Base-by-base conservation (phyloP, 352 stramenopile species). In the Phytophthora hibernalis region DNA sequence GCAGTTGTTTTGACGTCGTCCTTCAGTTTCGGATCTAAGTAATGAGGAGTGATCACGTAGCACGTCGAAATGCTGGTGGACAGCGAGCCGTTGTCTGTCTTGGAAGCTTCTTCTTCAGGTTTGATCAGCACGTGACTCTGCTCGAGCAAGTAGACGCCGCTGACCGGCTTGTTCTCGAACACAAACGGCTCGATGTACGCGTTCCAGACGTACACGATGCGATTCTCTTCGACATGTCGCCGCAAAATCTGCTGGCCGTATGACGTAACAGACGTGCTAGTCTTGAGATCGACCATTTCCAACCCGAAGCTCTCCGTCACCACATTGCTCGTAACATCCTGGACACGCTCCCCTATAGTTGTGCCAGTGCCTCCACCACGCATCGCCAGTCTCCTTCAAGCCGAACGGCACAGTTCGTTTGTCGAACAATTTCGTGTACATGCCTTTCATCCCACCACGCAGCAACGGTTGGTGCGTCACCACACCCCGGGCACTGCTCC, bases 61-160 rank as follows among this genome's bases (percentile, higher is more conserved):
- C 74, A 84, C 28, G 71, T 82, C 31, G 84, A 76, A 43, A 91
- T 66, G n/a, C 82, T 73, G 33, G 78, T 72, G 45, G 54, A 79
- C 20, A 55, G 61, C 44, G 58, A 38, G 66, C 68, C 24, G 26
- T 72, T 74, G 15, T 53, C 35, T 42, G 33, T 52, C 40, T 26
- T 2, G 54, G 47, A 18, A 33, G 38, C 42, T 12, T 66, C n/a
- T 21, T 74, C 24, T 58, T 55, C 54, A 37, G 64, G 76, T 51
- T 80, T 77, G 26, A 89, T 68, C 21, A 91, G 59, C 43, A 91
- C 77, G 61, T 87, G 86, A 24, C 80, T 79, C 21, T 83, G 73
- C 44, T 91, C 78, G 0, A 72, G 61, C n/a, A 88, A 77, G 43
- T 72, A 75, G 20, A 82, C 58, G 4, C 76, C 77, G 8, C 69